Evolutionary conservation across 345 rosid genomes (phyloP).

Genomic region (Salix arbutifolia): DNA sequence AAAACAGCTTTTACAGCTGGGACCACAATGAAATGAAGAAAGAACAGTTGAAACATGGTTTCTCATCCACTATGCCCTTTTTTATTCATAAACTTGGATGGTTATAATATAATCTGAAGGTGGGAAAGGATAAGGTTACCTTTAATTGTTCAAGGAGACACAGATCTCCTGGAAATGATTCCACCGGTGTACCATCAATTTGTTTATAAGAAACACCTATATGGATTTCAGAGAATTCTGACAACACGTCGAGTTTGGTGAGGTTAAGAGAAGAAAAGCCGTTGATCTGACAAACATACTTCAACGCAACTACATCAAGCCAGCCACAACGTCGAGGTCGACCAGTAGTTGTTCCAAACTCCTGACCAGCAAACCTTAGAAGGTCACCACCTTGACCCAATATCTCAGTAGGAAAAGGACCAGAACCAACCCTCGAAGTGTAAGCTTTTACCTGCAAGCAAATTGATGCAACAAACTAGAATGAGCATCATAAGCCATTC

Average conservation of each 20-base stretch:
- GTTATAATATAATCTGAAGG: background rate
- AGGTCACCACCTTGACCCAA: slow-evolving; percentile 83
- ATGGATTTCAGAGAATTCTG: slow-evolving; percentile 76
- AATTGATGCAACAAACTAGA: background rate
- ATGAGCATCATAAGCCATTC: too few relatives aligned
- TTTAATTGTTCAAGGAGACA: slow-evolving; percentile 67
- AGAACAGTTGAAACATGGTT: background rate
- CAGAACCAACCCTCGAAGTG: slow-evolving; percentile 98
- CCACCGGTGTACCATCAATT: slow-evolving; percentile 64
- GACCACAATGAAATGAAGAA: too few relatives aligned
- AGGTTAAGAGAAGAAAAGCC: slow-evolving; percentile 94
- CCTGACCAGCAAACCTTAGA: slow-evolving; percentile 86
- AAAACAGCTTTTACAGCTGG: too few relatives aligned
- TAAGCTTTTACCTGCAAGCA: slow-evolving; percentile 81
- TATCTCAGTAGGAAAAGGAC: slow-evolving; percentile 95
- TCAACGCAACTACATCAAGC: slow-evolving; percentile 94
- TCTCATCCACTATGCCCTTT: background rate
- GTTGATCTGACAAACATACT: slow-evolving; percentile 77
- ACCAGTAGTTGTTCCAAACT: slow-evolving; percentile 95
- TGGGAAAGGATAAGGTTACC: slow-evolving; percentile 32
- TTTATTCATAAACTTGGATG: background rate
- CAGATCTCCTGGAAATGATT: slow-evolving; percentile 88
- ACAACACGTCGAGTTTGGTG: slow-evolving; percentile 90
- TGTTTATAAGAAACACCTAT: slow-evolving; percentile 72
- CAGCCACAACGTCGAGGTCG: slow-evolving; percentile 99